Conservation (phyloP, 2,329 filamentous ascomycete genomes). For the Calonectria pteridis region DNA sequence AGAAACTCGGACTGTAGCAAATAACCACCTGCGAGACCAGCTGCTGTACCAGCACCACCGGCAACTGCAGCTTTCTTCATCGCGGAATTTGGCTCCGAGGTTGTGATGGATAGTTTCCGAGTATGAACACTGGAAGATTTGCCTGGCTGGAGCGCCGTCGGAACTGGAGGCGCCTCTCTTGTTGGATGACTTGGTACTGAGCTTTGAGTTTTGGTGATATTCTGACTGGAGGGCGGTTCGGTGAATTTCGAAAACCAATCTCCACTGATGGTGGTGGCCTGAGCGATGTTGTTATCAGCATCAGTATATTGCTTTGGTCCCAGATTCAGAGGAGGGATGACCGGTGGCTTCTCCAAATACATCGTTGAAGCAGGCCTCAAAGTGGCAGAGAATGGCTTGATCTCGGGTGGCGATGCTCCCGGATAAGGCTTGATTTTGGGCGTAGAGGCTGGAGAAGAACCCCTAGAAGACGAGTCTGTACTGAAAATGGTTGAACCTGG, state of each 20-base stretch:
- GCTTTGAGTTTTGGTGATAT: not conserved
- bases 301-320: not conserved
- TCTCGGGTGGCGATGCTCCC: not conserved
- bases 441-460: not conserved
- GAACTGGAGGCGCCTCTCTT: not conserved
- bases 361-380: not conserved
- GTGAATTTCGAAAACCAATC: constrained; percentile 7
- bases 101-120: not conserved
- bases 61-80: not conserved
- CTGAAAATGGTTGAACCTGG: not conserved
- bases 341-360: not conserved
- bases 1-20: constrained; percentile 1
- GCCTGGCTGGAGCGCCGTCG: not conserved
- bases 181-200: not conserved
- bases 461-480: not conserved
- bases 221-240: not conserved
- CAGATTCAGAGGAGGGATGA: not conserved
- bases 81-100: not conserved
- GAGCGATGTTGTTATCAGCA: not conserved
- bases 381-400: not conserved
- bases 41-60: not conserved
- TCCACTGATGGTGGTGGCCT: not conserved
- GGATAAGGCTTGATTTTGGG: not conserved
- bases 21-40: not conserved
- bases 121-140: too few species aligned